A percentile compares a stretch with the other conserved stretches of the same genome.
phyloP scores from a whole-genome alignment of 2,329 filamentous ascomycete species.

The Dryadomyces quercus-mongolicae region DNA sequence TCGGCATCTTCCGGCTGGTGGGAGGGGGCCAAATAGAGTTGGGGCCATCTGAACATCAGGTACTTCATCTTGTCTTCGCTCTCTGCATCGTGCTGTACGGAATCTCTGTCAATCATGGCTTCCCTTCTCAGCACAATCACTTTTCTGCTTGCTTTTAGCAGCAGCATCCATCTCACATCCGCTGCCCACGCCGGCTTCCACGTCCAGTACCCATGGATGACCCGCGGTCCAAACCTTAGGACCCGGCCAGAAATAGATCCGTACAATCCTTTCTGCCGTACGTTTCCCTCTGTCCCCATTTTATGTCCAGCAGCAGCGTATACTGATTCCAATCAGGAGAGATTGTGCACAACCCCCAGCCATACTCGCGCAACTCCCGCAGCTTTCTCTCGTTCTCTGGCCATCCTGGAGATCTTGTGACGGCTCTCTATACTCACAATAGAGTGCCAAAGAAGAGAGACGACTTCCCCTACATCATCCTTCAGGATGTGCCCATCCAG shows the following conservation, averaged over 20 bases:
- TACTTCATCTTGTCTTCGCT: not conserved
- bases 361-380: not conserved
- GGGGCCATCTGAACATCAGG: not conserved
- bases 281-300: not conserved
- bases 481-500: conserved; percentile 1
- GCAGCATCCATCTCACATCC: not conserved
- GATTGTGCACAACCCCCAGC: not conserved
- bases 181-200: conserved; percentile 2
- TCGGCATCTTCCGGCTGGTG: too few species aligned
- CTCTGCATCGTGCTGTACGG: not conserved
- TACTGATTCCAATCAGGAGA: not conserved
- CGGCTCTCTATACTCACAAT: not conserved
- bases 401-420: conserved; percentile 1
- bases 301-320: not conserved
- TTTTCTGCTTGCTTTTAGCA: not conserved
- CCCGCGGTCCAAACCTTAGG: not conserved
- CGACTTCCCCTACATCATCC: not conserved
- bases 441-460: not conserved
- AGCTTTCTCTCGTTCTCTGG: conserved; percentile 2
- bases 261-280: conserved; percentile 1
- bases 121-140: not conserved
- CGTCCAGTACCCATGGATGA: conserved; percentile 2
- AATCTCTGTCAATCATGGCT: not conserved
- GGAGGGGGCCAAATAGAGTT: too few species aligned
- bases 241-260: not conserved